Evolutionary conservation across 73 alveolate genomes (phyloP), one percentile per base, ranked within the genome.

Genomic region (Paramecium caudatum): DNA sequence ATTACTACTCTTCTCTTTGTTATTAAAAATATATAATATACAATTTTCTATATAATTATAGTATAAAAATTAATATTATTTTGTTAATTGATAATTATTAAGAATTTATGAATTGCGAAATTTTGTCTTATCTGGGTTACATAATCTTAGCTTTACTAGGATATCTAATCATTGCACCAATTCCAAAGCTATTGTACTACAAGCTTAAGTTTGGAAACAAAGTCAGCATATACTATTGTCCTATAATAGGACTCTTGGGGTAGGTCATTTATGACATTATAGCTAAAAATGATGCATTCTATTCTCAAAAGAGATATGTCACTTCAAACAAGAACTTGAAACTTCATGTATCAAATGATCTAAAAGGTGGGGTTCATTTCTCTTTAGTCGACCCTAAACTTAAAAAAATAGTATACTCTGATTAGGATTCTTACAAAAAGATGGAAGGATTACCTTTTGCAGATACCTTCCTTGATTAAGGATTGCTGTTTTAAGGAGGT

Each of bases 311-410:
- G 16, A 68, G 84, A 16, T 74, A 74, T 74, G 39, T 39, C 5
- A 2, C 19, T 15, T 39, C 36, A 43, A 74, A 74, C 5, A 30
- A 30, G 9, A 74, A 74, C 7, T 41, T 74, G 0, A 39, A 74
- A 45, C 19, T 74, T 17, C 88, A 74, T 13, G 32, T 74, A 2
- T 41, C 88, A 3, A 41, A 39, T 74, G 88, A 74, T 45, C 55
- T 74, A 21, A 74, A 74, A 74, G 88, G 88, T 37, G 88, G 88
- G 5, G 88, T 74, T 74, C 88, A 74, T n/a, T 74, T 41, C 47
- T 19, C 88, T 7, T 74, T 74, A 41, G 46, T 74, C 9, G 88
- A 74, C 43, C 88, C 88, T 10, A 19, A 27, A 2, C 65, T 74
- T 17, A 74, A 74, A 43, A 74, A 43, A n/a, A 7, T 19, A 16